phyloP scores from a whole-genome alignment of 257 asterid genomes.

The Osmanthus fragrans region DNA sequence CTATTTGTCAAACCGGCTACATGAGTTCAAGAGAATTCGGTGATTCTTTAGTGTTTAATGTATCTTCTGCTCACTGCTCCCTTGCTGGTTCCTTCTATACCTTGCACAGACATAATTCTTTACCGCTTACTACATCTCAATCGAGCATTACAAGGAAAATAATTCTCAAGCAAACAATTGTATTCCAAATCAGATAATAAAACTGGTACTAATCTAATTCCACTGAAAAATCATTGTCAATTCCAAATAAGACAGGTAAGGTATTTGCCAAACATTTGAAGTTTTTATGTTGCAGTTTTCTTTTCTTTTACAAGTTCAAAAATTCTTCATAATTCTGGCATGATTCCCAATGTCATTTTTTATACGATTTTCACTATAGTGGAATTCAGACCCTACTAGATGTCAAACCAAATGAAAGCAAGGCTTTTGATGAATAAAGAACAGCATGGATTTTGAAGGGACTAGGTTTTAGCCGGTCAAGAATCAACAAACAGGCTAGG shows the following conservation, averaged over 20 bases:
- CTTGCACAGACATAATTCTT: constrained; percentile 29
- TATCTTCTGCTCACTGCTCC: constrained; percentile 27
- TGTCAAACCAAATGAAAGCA: too few species aligned
- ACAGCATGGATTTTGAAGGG: too few species aligned
- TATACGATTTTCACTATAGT: too few species aligned
- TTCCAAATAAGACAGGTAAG: neutral
- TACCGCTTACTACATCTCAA: neutral
- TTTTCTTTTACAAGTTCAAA: too few species aligned
- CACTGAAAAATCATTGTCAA: neutral
- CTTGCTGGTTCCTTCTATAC: constrained; percentile 35
- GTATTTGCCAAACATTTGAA: neutral
- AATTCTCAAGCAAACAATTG: neutral
- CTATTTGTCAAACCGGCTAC: neutral
- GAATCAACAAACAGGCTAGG: too few species aligned
- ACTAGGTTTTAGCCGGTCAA: too few species aligned
- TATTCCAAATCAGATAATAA: neutral
- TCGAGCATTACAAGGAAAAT: neutral
- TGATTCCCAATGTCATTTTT: neutral
- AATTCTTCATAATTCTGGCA: too few species aligned
- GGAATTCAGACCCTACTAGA: too few species aligned
- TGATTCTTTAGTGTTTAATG: neutral
- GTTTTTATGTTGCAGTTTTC: too few species aligned
- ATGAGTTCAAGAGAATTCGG: neutral
- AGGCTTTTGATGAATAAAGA: too few species aligned
- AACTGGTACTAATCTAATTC: too few species aligned